phyloP scores from a whole-genome alignment of 2,329 filamentous ascomycete genomes.

The Cladosporium austrohemisphaericum region DNA sequence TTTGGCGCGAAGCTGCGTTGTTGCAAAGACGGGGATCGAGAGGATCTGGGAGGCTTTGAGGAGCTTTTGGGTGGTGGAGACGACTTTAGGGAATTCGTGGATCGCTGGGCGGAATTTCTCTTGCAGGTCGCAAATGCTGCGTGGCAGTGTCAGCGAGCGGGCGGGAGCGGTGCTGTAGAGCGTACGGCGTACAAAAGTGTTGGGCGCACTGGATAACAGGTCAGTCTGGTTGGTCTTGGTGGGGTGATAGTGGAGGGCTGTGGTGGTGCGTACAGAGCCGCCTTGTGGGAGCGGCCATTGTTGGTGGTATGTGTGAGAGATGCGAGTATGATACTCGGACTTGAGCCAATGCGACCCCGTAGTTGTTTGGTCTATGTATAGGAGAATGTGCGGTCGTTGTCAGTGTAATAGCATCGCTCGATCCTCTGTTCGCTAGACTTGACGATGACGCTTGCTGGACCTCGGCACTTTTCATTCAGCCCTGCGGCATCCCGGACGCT shows the following conservation, averaged over 20 bases:
- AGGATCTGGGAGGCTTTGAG: constrained; percentile 51
- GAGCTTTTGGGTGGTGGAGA: constrained; percentile 51
- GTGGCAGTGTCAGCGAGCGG: background rate
- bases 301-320: background rate
- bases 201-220: constrained; percentile 20
- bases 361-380: no score
- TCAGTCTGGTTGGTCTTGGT: constrained; percentile 15
- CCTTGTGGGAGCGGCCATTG: constrained; percentile 17
- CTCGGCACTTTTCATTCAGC: background rate
- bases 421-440: no score
- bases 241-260: background rate
- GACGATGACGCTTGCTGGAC: background rate
- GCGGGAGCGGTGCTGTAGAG: no score
- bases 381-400: no score
- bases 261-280: constrained; percentile 18
- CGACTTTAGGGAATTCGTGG: constrained; percentile 75
- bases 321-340: background rate
- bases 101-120: constrained; percentile 86
- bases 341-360: background rate
- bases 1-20: constrained; percentile 75
- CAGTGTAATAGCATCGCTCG: background rate
- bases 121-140: constrained; percentile 88
- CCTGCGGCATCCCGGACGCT: background rate
- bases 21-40: constrained; percentile 74
- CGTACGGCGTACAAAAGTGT: constrained; percentile 13